Evolutionary conservation across 371 early-diverging fungal genomes (phyloP), one percentile per base, ranked within the genome.

Genomic region (Choanephora cucurbitarum): DNA sequence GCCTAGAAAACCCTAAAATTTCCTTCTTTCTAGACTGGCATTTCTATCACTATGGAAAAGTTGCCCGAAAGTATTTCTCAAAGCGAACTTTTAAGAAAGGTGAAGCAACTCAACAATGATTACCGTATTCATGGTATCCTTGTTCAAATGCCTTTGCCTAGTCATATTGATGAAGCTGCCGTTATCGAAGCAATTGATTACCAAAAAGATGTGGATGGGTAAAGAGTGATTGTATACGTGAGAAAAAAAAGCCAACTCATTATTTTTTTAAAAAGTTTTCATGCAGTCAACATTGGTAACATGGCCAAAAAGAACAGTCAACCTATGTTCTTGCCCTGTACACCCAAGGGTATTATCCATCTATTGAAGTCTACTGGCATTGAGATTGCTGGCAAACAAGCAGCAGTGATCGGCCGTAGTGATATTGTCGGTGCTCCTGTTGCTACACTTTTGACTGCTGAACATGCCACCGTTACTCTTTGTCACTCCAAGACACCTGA

Each of bases 91-190:
- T 52, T 91, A 41, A 61, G 54, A 23, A 62, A 69, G 22, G 83
- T 93, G 40, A 65, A 80, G 14, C 60, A 70, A 11, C 67, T 98
- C 39, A 97, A 97, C 66, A 70, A 82, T 44, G 90, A 94, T 66
- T 81, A 83, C 2, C 24, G 60, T 13, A 79, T 95, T 23, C 96
- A 96, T 62, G 97, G 98, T 24, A 87, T 98, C 52, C 73, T 98
- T 6, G 94, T 98, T 39, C 98, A 98, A 72, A 79, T 96, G 65
- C 98, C 98, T n/a, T 74, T 97, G n/a, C 95, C 96, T n/a, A 66
- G 69, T 8, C 88, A 88, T 56, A 75, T 95, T 51, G 84, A 86
- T 62, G 92, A 93, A 60, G 70, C 73, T 49, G 78, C 74, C 14
- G 81, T 96, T 24, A 88, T 91, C 21, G 93, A 95, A 60, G 84